A percentile compares a stretch with the other conserved stretches of the same genome.
Evolutionary conservation across 345 rosid genomes (phyloP).

Genomic region (Bruguiera gymnorhiza): DNA sequence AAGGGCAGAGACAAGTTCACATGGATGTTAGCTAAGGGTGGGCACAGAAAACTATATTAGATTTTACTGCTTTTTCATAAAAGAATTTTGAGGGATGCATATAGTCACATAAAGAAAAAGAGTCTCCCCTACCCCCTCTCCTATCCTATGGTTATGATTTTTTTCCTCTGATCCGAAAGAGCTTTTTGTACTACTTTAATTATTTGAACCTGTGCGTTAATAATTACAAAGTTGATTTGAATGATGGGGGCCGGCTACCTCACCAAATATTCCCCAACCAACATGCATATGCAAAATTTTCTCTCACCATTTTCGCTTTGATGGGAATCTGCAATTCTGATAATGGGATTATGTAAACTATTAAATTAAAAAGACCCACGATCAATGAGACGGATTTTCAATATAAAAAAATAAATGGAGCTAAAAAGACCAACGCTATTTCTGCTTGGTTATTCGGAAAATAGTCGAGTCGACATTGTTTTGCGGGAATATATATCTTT

Average conservation of each 20-base stretch:
- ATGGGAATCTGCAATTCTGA: too few relatives aligned
- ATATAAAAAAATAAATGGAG: too few relatives aligned
- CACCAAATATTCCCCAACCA: slow-evolving; percentile 6
- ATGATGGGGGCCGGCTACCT: slow-evolving; percentile 19
- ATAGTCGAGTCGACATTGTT: too few relatives aligned
- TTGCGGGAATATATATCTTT: too few relatives aligned
- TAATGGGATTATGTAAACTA: too few relatives aligned
- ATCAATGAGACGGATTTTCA: too few relatives aligned
- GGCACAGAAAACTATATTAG: slow-evolving; percentile 42
- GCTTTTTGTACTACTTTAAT: slow-evolving; percentile 17
- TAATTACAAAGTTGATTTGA: slow-evolving; percentile 22
- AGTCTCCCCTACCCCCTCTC: neutral
- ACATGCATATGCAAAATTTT: neutral
- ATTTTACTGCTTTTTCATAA: slow-evolving; percentile 2
- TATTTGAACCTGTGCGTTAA: slow-evolving; percentile 18
- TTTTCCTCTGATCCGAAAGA: slow-evolving; percentile 22
- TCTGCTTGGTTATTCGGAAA: too few relatives aligned
- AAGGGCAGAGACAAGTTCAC: slow-evolving; percentile 31
- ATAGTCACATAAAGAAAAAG: slow-evolving; percentile 6
- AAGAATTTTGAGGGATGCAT: neutral
- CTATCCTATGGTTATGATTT: neutral
- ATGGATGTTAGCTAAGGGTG: slow-evolving; percentile 29
- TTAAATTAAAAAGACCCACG: too few relatives aligned
- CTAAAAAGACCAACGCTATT: too few relatives aligned
- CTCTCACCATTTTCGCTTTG: neutral